Evolutionary conservation across 2,329 filamentous ascomycete species (phyloP), one percentile per base, ranked within the genome.

Genomic region (Stagonosporopsis chrysanthemi): DNA sequence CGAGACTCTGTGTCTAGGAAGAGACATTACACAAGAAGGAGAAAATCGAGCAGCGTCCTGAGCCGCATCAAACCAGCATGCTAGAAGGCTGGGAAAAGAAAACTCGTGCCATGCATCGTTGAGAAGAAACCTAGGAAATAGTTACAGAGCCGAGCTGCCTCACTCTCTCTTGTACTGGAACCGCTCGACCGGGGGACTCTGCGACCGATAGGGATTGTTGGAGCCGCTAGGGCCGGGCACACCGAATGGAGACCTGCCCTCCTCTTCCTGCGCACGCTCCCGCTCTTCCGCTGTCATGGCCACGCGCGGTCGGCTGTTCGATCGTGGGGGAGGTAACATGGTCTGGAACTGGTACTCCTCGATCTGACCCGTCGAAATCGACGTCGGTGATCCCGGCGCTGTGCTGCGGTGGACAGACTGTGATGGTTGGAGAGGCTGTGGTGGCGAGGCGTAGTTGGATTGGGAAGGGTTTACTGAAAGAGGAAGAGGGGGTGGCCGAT

Each of bases 311-410:
- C 68, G 63, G 28, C 62, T 69, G 19, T 58, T 57, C 2, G 64
- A 67, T 17, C 68, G 66, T 3, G 69, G 68, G 1, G 71, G 72
- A 11, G 72, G 71, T 0, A 61, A 52, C 69, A 75, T 75, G 6
- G 62, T 67, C 35, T 75, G 72, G 49, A 71, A 74, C 19, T 71
- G 67, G 19, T 65, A 73, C 43, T 75, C 73, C 39, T 75, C 71
- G 19, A 73, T 63, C 19, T 70, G 60, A 6, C 70, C 71, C 0
- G 73, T 74, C 0, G 72, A 72, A 5, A 74, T 61, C 0, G 74
- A 75, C 31, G 46, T 66, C 4, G 73, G 72, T n/a, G 70, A 73
- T 4, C 61, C 63, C 2, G 72, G 72, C 1, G 59, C 62, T n/a
- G 62, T 64, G 51, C 50, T 67, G 15, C 67, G 69, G 4, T 64